Percentiles rank a stretch among this genome's conserved stretches.
Evolutionary conservation across 768 basidiomycete species (phyloP).

Genomic region (Termitomyces sp.): DNA sequence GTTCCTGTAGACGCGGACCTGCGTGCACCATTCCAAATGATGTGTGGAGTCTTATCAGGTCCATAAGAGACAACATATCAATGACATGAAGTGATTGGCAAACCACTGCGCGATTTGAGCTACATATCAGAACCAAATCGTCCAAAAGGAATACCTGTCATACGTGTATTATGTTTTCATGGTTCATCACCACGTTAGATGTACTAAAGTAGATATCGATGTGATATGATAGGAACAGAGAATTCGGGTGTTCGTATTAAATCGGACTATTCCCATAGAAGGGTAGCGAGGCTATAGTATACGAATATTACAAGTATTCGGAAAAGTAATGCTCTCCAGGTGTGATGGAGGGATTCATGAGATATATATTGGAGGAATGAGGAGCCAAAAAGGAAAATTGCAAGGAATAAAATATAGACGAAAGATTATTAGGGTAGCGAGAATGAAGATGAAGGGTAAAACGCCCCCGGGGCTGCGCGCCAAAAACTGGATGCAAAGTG

Average conservation of each 20-base stretch:
- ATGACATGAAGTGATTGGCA: not conserved
- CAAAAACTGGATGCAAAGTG: slow-evolving; percentile 18
- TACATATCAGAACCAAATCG: not conserved
- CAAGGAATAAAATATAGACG: slow-evolving; percentile 21
- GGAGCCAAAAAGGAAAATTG: slow-evolving; percentile 24
- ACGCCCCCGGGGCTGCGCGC: slow-evolving; percentile 27
- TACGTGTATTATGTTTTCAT: slow-evolving; percentile 1
- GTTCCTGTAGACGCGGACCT: too few relatives aligned
- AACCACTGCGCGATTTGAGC: too few relatives aligned
- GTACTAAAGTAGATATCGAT: slow-evolving; percentile 16
- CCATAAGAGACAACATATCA: not conserved
- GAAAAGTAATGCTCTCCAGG: slow-evolving; percentile 14
- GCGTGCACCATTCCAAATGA: not conserved
- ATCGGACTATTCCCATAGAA: slow-evolving; percentile 15
- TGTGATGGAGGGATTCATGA: slow-evolving; percentile 15
- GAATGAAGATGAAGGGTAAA: slow-evolving; percentile 21
- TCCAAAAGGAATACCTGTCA: not conserved
- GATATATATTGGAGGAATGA: slow-evolving; percentile 17
- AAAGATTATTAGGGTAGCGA: slow-evolving; percentile 9
- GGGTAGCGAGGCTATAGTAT: slow-evolving; percentile 26
- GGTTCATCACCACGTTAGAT: slow-evolving; percentile 15
- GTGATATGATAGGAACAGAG: slow-evolving; percentile 14
- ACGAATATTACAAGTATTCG: slow-evolving; percentile 31
- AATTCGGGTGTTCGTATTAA: slow-evolving; percentile 21
- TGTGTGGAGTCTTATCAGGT: too few relatives aligned